Evolutionary conservation across 148 eudicot genomes (phyloP).

Genomic region (Persicaria tinctoria): DNA sequence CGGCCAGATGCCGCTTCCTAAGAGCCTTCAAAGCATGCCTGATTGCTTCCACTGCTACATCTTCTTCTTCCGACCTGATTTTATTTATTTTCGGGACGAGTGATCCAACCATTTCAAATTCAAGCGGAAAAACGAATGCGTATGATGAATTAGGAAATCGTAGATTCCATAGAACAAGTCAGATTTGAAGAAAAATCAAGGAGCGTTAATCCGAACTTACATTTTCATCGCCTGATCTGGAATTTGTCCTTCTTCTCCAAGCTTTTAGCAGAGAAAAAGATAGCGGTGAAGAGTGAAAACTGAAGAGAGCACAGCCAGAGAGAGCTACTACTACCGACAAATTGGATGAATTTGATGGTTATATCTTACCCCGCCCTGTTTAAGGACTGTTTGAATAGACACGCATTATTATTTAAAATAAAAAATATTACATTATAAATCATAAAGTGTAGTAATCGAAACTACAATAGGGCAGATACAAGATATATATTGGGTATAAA

Average conservation of each 20-base stretch:
- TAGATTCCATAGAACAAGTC: background rate
- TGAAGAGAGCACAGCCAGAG: background rate
- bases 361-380: too few relatives aligned
- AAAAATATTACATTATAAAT: too few relatives aligned
- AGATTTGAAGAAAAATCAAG: background rate
- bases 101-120: constrained; percentile 5
- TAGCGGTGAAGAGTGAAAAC: background rate
- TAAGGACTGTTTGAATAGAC: too few relatives aligned
- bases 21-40: constrained; percentile 72
- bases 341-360: background rate
- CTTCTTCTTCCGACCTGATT: constrained; percentile 53
- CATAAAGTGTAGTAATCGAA: too few relatives aligned
- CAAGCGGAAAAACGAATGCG: background rate
- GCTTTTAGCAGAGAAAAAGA: background rate
- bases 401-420: too few relatives aligned
- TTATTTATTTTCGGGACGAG: background rate
- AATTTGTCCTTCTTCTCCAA: background rate
- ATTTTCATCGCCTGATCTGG: background rate
- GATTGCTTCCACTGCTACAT: constrained; percentile 53
- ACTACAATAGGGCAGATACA: too few relatives aligned
- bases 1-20: constrained; percentile 69
- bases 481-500: too few relatives aligned
- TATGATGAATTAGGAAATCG: background rate
- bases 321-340: background rate
- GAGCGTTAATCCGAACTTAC: background rate